Percentiles rank a stretch among this genome's conserved stretches.
These are phyloP conservation scores for Gleditsia sinensis DNA, from an alignment of 306 rosid species.

Conservation along the genomic window DNA sequence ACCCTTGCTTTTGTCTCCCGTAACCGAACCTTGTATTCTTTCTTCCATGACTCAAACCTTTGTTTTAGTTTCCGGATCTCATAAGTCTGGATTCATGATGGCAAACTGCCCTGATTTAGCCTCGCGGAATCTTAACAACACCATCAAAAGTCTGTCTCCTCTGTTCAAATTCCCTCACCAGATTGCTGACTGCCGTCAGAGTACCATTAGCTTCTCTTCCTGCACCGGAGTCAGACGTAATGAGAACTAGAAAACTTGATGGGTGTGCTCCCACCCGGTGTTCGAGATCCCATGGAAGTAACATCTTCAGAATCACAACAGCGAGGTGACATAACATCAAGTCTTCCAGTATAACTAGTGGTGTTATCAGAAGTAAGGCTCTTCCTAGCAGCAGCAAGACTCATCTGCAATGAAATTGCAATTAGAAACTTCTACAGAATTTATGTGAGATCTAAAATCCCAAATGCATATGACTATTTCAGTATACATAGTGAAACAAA, in stretches of 20 bases:
- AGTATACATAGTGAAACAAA: no score
- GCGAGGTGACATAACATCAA: conserved; percentile 49
- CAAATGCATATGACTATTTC: not conserved
- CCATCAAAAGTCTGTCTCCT: conserved; percentile 60
- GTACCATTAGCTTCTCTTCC: conserved; percentile 66
- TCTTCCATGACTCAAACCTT: conserved; percentile 86
- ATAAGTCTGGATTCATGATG: conserved; percentile 47
- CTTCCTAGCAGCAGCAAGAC: conserved; percentile 85
- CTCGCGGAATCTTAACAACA: conserved; percentile 63
- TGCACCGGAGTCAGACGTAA: conserved; percentile 49
- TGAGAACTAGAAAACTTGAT: conserved; percentile 45
- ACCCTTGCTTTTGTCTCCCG: conserved; percentile 67
- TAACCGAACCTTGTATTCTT: conserved; percentile 78
- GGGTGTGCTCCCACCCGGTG: conserved; percentile 75
- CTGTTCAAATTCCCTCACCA: conserved; percentile 86
- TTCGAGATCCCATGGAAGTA: conserved; percentile 63
- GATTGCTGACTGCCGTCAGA: conserved; percentile 55
- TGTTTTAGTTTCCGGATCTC: conserved; percentile 70
- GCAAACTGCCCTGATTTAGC: conserved; percentile 56
- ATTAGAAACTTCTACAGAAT: conserved; percentile 15
- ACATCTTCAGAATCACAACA: conserved; percentile 72
- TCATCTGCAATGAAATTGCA: conserved; percentile 60
- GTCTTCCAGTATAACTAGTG: conserved; percentile 54
- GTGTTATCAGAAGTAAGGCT: conserved; percentile 64
- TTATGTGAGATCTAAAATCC: conserved; percentile 6